Evolutionary conservation across 83 land plant species (phyloP).

Genomic region (Diphasiastrum complanatum): DNA sequence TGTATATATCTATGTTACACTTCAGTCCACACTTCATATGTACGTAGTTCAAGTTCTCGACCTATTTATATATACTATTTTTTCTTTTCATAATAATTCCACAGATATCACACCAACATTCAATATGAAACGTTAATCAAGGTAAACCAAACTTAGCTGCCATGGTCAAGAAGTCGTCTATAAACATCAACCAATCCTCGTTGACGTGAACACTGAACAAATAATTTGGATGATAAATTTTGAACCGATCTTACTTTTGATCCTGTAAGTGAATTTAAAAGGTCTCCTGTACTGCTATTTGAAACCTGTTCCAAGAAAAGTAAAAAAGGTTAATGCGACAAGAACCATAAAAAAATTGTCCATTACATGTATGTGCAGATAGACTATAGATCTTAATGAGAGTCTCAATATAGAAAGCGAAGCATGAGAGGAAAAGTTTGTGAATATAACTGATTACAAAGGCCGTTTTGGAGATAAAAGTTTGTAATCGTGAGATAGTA

Average conservation of each 20-base stretch:
- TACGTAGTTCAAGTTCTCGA: too few species aligned
- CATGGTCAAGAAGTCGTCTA: slow-evolving; percentile 68
- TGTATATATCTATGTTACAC: too few species aligned
- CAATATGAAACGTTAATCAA: not conserved
- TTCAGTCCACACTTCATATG: too few species aligned
- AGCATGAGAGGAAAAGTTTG: not conserved
- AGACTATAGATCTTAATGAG: too few species aligned
- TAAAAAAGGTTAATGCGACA: not conserved
- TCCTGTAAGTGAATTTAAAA: slow-evolving; percentile 67
- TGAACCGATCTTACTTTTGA: slow-evolving; percentile 73
- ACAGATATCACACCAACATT: not conserved
- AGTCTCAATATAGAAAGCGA: not conserved
- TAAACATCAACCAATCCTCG: slow-evolving; percentile 82
- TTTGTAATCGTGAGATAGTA: too few species aligned
- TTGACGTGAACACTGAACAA: slow-evolving; percentile 91
- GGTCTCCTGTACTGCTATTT: slow-evolving; percentile 54
- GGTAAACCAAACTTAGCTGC: slow-evolving; percentile 15
- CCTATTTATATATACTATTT: too few species aligned
- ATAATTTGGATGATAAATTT: slow-evolving; percentile 77
- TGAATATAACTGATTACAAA: too few species aligned
- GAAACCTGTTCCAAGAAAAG: slow-evolving; percentile 47
- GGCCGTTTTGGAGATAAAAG: too few species aligned
- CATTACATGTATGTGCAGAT: not conserved
- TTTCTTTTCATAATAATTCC: too few species aligned
- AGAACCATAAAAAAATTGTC: not conserved